Percentiles rank a stretch among this genome's conserved stretches.
Conservation (phyloP, 495 filamentous ascomycete genomes). For the Neurospora sublineolata region DNA sequence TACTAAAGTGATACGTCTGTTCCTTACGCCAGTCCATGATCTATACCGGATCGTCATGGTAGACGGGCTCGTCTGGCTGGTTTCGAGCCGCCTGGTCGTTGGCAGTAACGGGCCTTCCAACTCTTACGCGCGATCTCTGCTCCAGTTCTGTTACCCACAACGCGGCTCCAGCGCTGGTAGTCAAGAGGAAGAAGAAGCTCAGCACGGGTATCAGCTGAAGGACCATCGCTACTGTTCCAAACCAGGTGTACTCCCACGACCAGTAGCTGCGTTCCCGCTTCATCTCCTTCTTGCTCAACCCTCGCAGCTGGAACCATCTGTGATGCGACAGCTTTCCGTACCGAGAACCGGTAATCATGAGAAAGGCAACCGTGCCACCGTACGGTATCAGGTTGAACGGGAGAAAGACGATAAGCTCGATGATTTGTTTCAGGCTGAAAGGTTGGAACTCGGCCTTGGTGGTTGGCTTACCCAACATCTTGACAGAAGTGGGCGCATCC, state of each 20-base stretch:
- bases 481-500: conserved; percentile 47
- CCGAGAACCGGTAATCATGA: conserved; percentile 55
- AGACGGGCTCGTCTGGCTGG: conserved; percentile 13
- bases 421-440: conserved; percentile 63
- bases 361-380: conserved; percentile 68
- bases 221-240: conserved; percentile 44
- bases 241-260: conserved; percentile 56
- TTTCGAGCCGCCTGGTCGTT: conserved; percentile 7
- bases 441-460: conserved; percentile 54
- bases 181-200: conserved; percentile 82
- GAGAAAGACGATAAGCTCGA: conserved; percentile 65
- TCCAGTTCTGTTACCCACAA: conserved; percentile 64
- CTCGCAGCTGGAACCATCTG: conserved; percentile 73
- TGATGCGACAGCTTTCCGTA: conserved; percentile 48
- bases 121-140: conserved; percentile 18
- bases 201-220: conserved; percentile 68
- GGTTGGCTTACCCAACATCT: conserved; percentile 63
- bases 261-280: conserved; percentile 53
- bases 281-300: conserved; percentile 48
- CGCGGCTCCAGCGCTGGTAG: conserved; percentile 65
- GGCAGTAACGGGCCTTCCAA: conserved; percentile 12
- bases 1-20: neutral
- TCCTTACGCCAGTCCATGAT: neutral
- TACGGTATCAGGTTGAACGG: conserved; percentile 86
- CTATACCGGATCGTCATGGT: conserved; percentile 21